phyloP scores from a whole-genome alignment of 805 yeast genomes.

The Millerozyma miso region DNA sequence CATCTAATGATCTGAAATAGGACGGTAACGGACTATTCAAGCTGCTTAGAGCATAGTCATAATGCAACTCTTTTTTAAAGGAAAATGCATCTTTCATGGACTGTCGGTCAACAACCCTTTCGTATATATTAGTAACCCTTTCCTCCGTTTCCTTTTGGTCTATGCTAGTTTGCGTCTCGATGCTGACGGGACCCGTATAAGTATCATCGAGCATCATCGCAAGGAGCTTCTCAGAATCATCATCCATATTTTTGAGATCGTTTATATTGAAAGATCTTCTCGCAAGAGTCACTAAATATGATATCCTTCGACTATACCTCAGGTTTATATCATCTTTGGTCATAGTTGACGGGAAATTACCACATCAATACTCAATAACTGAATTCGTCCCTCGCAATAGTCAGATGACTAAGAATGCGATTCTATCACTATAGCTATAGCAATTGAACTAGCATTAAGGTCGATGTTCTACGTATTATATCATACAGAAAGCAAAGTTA shows the following conservation, averaged over 20 bases:
- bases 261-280: not conserved
- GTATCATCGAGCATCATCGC: not conserved
- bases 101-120: not conserved
- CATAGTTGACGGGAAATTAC: not conserved
- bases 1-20: slow-evolving; percentile 59
- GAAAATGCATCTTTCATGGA: not conserved
- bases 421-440: too few species aligned
- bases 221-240: not conserved
- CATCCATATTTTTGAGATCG: not conserved
- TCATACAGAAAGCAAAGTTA: too few species aligned
- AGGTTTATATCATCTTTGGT: not conserved
- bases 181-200: not conserved
- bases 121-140: not conserved
- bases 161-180: not conserved
- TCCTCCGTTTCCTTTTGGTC: not conserved
- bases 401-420: not conserved
- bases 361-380: not conserved
- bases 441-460: too few species aligned
- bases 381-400: not conserved
- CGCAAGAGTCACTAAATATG: not conserved
- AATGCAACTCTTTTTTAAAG: slow-evolving; percentile 33
- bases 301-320: not conserved
- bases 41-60: slow-evolving; percentile 37
- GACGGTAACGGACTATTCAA: slow-evolving; percentile 46
- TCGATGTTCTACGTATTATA: too few species aligned